Conservation (phyloP, 306 rosid species). For the Lathyrus oleraceus region DNA sequence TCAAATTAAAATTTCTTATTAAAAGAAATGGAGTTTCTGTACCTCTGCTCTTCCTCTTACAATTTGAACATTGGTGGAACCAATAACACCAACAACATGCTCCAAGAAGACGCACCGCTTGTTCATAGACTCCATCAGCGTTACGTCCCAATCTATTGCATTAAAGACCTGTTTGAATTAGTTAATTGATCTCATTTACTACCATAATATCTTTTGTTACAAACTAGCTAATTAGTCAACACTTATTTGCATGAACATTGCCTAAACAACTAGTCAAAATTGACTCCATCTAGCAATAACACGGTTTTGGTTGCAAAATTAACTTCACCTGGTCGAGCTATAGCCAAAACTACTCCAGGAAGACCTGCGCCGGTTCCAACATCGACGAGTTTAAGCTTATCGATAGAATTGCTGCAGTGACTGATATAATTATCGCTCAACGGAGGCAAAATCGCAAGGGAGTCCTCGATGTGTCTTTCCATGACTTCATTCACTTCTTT, state of each 20-base stretch:
- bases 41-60: slow-evolving; percentile 98
- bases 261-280: slow-evolving; percentile 7
- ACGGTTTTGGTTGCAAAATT: not conserved
- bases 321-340: slow-evolving; percentile 87
- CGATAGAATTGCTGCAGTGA: slow-evolving; percentile 36
- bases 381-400: slow-evolving; percentile 59
- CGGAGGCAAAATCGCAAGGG: slow-evolving; percentile 76
- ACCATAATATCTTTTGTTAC: not conserved
- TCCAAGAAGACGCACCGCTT: slow-evolving; percentile 89
- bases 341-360: slow-evolving; percentile 83
- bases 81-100: slow-evolving; percentile 59
- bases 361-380: slow-evolving; percentile 96
- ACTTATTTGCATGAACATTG: not conserved
- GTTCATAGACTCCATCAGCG: slow-evolving; percentile 80
- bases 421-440: slow-evolving; percentile 49
- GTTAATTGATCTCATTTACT: not conserved
- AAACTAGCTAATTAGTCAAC: not conserved
- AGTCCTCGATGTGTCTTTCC: slow-evolving; percentile 93
- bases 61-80: slow-evolving; percentile 70
- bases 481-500: slow-evolving; percentile 65
- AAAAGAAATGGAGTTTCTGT: not conserved
- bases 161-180: not conserved
- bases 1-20: not conserved
- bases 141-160: slow-evolving; percentile 74
- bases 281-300: slow-evolving; percentile 1